Evolutionary conservation across 805 yeast species (phyloP), one percentile per base, ranked within the genome.

Genomic region (Candida arabinofermentans): DNA sequence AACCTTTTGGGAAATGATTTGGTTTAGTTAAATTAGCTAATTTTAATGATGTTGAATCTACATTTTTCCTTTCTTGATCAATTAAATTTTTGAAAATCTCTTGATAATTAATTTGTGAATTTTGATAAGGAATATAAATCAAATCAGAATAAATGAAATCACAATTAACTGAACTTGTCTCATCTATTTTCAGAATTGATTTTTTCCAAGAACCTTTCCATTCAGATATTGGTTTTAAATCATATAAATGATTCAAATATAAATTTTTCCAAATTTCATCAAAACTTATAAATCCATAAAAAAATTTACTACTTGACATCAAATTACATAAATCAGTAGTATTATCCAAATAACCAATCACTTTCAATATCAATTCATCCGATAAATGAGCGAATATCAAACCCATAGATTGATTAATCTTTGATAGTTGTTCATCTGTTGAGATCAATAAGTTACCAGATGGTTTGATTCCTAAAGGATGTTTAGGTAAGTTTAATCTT

Each of bases 141-240:
- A 76, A 50, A 56, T 89, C 96, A 0, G 95, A 84, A 57, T 83
- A 86, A 3, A 88, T 52, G 24, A 78, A 52, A 45, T 73, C 65
- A 19, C 80, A 61, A 43, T 72, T 71, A 7, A 81, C 50, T 12
- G 46, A 43, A 13, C 77, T 72, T 23, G 78, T 82, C 23, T 58
- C 59, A 10, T 63, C 41, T 8, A 50, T 54, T 4, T 62, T 57
- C 46, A 79, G 60, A 26, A 75, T 65, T 3, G 91, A 79, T 29
- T 74, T 65, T 50, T 90, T 72, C 96, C 96, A 89, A 2, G 88
- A 75, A 1, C 96, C 96, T 24, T 54, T 58, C 96, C 96, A 88
- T 26, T 50, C 49, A 19, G 19, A 12, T 12, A 33, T 31, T 5
- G n/a, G 26, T 13, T 24, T 14, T 7, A 4, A 17, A 12, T 46